phyloP scores from a whole-genome alignment of 129 eudicot genomes.

The Escallonia rubra region DNA sequence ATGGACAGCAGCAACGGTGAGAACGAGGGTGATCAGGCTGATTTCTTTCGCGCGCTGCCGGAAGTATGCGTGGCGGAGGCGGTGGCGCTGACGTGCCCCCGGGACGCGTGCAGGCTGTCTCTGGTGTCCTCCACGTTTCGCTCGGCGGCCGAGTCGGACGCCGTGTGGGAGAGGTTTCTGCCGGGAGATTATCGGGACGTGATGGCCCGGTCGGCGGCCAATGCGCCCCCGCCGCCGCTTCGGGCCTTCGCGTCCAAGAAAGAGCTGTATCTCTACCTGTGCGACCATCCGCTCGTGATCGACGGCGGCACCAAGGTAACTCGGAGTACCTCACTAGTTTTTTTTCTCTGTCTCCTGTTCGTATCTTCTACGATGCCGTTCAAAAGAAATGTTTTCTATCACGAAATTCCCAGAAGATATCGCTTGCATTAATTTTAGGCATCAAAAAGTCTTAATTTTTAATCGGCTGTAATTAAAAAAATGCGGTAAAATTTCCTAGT shows the following conservation, averaged over 20 bases:
- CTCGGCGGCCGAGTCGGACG: constrained; percentile 39
- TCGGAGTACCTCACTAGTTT: too few species aligned
- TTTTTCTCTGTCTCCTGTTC: too few species aligned
- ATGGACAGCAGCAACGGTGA: not conserved
- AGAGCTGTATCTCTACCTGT: constrained; percentile 38
- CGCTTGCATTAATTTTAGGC: too few species aligned
- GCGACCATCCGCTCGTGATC: constrained; percentile 46
- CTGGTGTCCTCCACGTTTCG: constrained; percentile 20
- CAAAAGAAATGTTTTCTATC: too few species aligned
- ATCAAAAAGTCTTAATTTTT: too few species aligned
- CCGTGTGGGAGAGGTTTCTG: constrained; percentile 43
- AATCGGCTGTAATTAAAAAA: too few species aligned
- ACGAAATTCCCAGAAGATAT: too few species aligned
- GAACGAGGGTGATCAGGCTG: not conserved
- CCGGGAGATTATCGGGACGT: constrained; percentile 26
- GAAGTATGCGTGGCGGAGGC: constrained; percentile 32
- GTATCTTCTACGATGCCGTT: too few species aligned
- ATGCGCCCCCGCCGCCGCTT: not conserved
- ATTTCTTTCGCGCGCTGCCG: constrained; percentile 15
- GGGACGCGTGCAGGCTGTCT: constrained; percentile 26
- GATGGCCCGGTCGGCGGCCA: constrained; percentile 1
- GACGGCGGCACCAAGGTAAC: constrained; percentile 67
- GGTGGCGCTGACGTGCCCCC: constrained; percentile 24
- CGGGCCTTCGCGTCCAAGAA: constrained; percentile 32
- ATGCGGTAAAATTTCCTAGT: too few species aligned